Evolutionary conservation across 768 basidiomycete species (phyloP).

Genomic region (Termitomyces sp.): DNA sequence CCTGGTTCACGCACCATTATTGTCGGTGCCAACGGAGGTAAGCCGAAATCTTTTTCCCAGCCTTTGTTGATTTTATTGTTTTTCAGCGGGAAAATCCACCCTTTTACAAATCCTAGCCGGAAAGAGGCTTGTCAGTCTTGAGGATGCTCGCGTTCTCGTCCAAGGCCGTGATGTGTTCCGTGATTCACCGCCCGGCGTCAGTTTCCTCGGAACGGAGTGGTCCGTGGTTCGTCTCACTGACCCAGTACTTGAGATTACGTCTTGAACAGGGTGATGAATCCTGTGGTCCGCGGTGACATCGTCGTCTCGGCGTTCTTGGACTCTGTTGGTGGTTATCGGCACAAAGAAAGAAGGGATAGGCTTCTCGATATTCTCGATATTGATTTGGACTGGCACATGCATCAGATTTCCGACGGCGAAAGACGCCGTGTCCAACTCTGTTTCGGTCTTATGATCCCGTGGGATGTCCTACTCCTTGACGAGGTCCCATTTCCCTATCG

Average conservation of each 20-base stretch:
- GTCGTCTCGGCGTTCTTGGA: constrained; percentile 92
- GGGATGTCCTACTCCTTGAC: constrained; percentile 90
- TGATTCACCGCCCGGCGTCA: constrained; percentile 74
- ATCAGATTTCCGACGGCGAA: constrained; percentile 94
- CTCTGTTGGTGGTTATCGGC: constrained; percentile 92
- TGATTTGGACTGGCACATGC: constrained; percentile 96
- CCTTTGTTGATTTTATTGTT: constrained; percentile 9
- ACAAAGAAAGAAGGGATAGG: constrained; percentile 81
- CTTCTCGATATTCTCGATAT: constrained; percentile 91
- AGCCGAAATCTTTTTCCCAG: constrained; percentile 3
- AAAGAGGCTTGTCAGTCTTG: constrained; percentile 64
- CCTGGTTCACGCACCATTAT: constrained; percentile 79
- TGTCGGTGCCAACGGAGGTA: constrained; percentile 92
- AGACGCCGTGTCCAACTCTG: constrained; percentile 88
- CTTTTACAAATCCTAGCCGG: constrained; percentile 91
- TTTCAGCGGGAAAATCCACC: constrained; percentile 88
- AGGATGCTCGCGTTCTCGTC: constrained; percentile 56
- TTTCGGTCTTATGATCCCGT: constrained; percentile 92
- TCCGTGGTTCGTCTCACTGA: constrained; percentile 22
- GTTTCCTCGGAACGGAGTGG: constrained; percentile 95
- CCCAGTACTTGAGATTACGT: constrained; percentile 5
- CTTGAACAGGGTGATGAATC: constrained; percentile 84
- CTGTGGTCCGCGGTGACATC: constrained; percentile 91
- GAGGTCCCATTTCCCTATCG: constrained; percentile 51
- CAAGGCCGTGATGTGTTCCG: constrained; percentile 86